A percentile compares a stretch with the other conserved stretches of the same genome.
Evolutionary conservation across 345 rosid species (phyloP).

Genomic region (Eucalyptus sp.): DNA sequence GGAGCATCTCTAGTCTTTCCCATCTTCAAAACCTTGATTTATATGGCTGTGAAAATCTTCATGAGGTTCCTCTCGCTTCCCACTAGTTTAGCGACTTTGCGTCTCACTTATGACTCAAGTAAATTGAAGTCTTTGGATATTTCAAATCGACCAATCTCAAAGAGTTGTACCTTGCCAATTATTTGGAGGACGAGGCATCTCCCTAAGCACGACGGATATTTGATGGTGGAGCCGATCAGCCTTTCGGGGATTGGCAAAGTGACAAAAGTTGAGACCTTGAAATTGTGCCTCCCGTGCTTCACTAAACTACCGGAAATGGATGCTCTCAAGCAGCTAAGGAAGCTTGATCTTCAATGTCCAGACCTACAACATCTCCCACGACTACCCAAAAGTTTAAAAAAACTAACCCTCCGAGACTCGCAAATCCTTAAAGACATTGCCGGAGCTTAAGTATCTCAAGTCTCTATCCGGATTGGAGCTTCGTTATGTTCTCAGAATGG

Average conservation of each 20-base stretch:
- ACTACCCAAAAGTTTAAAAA: background rate
- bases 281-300: background rate
- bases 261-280: background rate
- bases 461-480: too few species aligned
- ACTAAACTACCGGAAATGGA: background rate
- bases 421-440: background rate
- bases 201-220: rapidly evolving
- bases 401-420: too few species aligned
- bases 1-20: background rate
- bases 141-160: background rate
- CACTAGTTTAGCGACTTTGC: background rate
- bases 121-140: background rate
- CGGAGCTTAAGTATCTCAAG: background rate
- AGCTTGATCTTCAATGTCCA: background rate
- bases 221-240: background rate
- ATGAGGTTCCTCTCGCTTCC: background rate
- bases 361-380: background rate
- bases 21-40: background rate
- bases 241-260: background rate
- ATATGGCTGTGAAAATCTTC: background rate
- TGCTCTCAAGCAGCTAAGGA: background rate
- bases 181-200: background rate
- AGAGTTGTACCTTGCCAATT: background rate
- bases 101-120: background rate
- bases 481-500: rapidly evolving